Evolutionary conservation across 257 asterid species (phyloP).

Genomic region (Solanum ossicruentum): DNA sequence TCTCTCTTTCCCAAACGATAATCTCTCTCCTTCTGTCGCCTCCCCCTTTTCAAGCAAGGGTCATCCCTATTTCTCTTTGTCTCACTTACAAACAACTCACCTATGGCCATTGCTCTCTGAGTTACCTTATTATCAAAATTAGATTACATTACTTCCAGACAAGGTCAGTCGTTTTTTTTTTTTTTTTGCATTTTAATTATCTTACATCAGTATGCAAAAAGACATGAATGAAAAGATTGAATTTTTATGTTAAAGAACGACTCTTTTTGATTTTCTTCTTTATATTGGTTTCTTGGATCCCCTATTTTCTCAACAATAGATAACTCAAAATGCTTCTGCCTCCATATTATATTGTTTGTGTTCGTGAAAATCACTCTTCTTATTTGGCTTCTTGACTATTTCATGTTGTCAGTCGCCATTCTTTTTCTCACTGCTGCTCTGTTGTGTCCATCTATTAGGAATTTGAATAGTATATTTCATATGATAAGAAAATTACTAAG

Average conservation of each 20-base stretch:
- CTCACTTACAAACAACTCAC: not conserved
- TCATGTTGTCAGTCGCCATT: not conserved
- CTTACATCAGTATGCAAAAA: not conserved
- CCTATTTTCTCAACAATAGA: not conserved
- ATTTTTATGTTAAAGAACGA: not conserved
- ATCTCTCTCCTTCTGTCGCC: not conserved
- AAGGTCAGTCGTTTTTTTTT: not conserved
- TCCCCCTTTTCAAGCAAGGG: not conserved
- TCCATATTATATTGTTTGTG: not conserved
- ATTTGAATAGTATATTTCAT: not conserved
- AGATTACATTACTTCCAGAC: too few species aligned
- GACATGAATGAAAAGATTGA: not conserved
- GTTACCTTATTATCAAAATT: not conserved
- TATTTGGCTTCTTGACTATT: not conserved
- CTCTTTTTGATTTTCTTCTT: not conserved
- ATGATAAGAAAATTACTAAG: not conserved
- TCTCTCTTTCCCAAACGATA: not conserved
- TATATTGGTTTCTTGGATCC: not conserved
- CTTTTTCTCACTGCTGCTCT: not conserved
- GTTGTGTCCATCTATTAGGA: not conserved
- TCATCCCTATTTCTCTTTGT: not conserved
- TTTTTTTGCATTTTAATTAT: not conserved
- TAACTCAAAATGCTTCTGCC: not conserved
- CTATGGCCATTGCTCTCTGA: not conserved
- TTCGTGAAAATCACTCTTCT: not conserved